These are phyloP conservation scores for Collariella sp. DNA, from an alignment of 495 filamentous ascomycete species.

Conservation along the genomic window DNA sequence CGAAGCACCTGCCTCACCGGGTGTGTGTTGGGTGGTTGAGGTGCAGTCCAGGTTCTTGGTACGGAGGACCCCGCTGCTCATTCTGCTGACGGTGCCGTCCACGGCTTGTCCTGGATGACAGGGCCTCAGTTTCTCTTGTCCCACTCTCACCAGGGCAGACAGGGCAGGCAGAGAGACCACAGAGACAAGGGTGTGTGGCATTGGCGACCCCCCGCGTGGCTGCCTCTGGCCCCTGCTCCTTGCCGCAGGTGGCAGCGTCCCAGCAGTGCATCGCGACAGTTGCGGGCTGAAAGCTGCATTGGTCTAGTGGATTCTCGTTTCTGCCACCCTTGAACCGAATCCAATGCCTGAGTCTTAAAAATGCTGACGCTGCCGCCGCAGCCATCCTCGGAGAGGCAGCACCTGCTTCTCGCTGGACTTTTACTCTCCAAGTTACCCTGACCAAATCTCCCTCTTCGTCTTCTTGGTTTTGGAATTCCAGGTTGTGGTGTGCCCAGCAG, in stretches of 20 bases:
- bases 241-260: conserved; percentile 6
- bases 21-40: no score
- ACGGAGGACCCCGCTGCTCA: not conserved
- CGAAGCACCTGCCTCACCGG: no score
- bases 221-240: conserved; percentile 1
- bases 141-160: no score
- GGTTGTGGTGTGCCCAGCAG: no score
- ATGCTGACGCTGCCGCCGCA: not conserved
- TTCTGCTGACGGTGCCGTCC: not conserved
- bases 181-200: not conserved
- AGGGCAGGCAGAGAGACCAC: not conserved
- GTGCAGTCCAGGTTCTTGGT: not conserved
- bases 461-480: no score
- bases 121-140: not conserved
- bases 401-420: not conserved
- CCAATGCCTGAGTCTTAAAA: no score
- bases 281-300: conserved; percentile 18
- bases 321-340: not conserved
- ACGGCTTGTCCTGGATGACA: not conserved
- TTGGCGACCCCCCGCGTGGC: conserved; percentile 12
- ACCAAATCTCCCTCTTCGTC: not conserved
- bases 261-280: not conserved
- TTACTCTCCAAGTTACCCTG: not conserved
- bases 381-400: not conserved
- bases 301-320: conserved; percentile 10